These are phyloP conservation scores for Pseudogymnoascus destructans DNA, from an alignment of 2,329 filamentous ascomycete genomes.

Conservation along the genomic window DNA sequence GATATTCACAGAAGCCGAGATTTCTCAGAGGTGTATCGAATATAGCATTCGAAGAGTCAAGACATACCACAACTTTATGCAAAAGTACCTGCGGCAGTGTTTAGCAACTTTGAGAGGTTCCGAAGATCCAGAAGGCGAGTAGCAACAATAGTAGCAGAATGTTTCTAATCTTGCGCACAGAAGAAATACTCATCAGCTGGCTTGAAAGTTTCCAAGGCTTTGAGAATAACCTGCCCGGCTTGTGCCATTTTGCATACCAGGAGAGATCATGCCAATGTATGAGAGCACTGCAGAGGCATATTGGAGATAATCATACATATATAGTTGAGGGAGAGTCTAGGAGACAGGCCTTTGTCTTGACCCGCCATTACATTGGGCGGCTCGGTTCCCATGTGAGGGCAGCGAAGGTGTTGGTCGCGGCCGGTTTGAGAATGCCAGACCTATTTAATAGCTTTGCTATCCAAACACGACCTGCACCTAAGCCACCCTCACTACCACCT, in stretches of 20 bases:
- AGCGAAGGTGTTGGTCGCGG: neutral
- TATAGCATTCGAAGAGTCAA: slow-evolving; percentile 13
- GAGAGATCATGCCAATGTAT: slow-evolving; percentile 3
- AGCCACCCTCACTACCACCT: slow-evolving; percentile 11
- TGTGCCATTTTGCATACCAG: slow-evolving; percentile 13
- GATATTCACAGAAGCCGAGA: slow-evolving; percentile 8
- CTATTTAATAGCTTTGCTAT: slow-evolving; percentile 12
- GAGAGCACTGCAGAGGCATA: slow-evolving; percentile 8
- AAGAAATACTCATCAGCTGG: too few relatives aligned
- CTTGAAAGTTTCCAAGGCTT: slow-evolving; percentile 12
- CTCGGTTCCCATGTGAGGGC: slow-evolving; percentile 11
- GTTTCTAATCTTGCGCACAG: too few relatives aligned
- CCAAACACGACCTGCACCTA: slow-evolving; percentile 7
- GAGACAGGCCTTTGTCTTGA: slow-evolving; percentile 8
- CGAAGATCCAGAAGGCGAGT: slow-evolving; percentile 3
- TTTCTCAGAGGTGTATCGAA: slow-evolving; percentile 10
- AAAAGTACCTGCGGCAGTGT: slow-evolving; percentile 7
- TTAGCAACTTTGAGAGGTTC: slow-evolving; percentile 11
- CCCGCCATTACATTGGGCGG: slow-evolving; percentile 10
- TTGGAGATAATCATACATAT: too few relatives aligned
- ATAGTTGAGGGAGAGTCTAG: slow-evolving; percentile 4
- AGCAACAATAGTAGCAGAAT: too few relatives aligned
- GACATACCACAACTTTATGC: slow-evolving; percentile 10
- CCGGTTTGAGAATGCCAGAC: slow-evolving; percentile 11
- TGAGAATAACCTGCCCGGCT: slow-evolving; percentile 8